Conservation (phyloP, 1,139 yeast genomes). For the Kluyveromyces sp. region DNA sequence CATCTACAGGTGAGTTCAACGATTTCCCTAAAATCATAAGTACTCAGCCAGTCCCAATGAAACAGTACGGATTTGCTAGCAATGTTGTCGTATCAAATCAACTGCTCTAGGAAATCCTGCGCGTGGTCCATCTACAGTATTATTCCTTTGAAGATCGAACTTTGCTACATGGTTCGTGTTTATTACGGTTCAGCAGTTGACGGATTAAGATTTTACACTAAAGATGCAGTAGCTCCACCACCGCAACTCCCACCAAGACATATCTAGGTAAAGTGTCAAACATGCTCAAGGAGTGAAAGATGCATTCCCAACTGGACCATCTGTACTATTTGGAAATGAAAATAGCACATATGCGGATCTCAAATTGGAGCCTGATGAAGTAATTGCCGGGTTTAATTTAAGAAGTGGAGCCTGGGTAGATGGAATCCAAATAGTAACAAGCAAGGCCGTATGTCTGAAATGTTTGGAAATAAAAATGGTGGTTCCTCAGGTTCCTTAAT, state of each 20-base stretch:
- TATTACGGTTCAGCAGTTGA: slow-evolving; percentile 72
- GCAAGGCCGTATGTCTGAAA: slow-evolving; percentile 41
- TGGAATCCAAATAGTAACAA: slow-evolving; percentile 62
- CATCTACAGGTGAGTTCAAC: slow-evolving; percentile 30
- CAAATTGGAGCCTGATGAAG: slow-evolving; percentile 48
- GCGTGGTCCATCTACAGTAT: slow-evolving; percentile 23
- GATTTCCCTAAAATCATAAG: slow-evolving; percentile 22
- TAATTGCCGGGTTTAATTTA: slow-evolving; percentile 49
- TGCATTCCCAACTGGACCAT: slow-evolving; percentile 8
- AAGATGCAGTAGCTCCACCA: slow-evolving; percentile 38
- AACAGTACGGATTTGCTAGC: slow-evolving; percentile 20
- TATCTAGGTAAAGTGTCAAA: slow-evolving; percentile 34
- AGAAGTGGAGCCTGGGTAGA: slow-evolving; percentile 88
- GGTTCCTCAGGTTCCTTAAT: slow-evolving; percentile 56
- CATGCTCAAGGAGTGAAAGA: slow-evolving; percentile 16
- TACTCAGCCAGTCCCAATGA: slow-evolving; percentile 19
- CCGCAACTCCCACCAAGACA: slow-evolving; percentile 30
- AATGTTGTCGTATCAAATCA: slow-evolving; percentile 36
- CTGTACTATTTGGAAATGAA: slow-evolving; percentile 52
- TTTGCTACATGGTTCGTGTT: slow-evolving; percentile 45
- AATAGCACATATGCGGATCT: slow-evolving; percentile 54
- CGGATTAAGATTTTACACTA: slow-evolving; percentile 44
- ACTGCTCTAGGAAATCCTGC: slow-evolving; percentile 35
- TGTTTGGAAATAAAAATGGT: slow-evolving; percentile 59
- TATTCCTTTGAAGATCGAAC: slow-evolving; percentile 20